Evolutionary conservation across 495 filamentous ascomycete genomes (phyloP).

Genomic region (Penicillium soppii): DNA sequence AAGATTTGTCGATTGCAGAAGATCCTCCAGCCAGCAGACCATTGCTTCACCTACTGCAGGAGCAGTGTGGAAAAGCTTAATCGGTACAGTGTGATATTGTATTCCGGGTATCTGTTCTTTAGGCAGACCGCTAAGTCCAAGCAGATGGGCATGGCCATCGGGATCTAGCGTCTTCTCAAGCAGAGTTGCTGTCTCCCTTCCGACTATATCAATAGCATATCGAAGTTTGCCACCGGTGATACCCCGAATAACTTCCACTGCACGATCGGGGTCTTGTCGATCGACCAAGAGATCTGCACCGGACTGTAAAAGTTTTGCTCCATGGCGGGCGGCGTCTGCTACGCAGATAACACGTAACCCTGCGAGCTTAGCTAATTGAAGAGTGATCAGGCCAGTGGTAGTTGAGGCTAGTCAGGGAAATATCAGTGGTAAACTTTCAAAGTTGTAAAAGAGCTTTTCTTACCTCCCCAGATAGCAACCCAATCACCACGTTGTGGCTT

Average conservation of each 20-base stretch:
- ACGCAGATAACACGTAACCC: slow-evolving; percentile 58
- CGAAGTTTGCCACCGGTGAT: slow-evolving; percentile 53
- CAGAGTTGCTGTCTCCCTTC: slow-evolving; percentile 54
- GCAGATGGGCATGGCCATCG: slow-evolving; percentile 50
- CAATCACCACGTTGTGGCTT: slow-evolving; percentile 55
- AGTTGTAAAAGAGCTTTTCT: slow-evolving; percentile 10
- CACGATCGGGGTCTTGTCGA: slow-evolving; percentile 55
- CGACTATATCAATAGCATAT: slow-evolving; percentile 63
- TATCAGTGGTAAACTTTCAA: background rate
- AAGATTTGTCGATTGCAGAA: slow-evolving; percentile 49
- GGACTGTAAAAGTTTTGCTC: slow-evolving; percentile 49
- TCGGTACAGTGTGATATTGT: slow-evolving; percentile 59
- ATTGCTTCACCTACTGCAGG: slow-evolving; percentile 54
- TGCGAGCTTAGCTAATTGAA: slow-evolving; percentile 60
- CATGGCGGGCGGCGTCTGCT: slow-evolving; percentile 61
- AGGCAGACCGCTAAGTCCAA: slow-evolving; percentile 62
- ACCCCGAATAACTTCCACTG: slow-evolving; percentile 57
- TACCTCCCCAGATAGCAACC: slow-evolving; percentile 70
- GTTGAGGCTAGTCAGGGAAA: slow-evolving; percentile 44
- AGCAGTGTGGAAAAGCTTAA: slow-evolving; percentile 67
- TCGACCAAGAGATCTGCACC: slow-evolving; percentile 63
- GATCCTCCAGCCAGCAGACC: slow-evolving; percentile 58
- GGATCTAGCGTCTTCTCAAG: slow-evolving; percentile 47
- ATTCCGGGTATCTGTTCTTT: slow-evolving; percentile 48
- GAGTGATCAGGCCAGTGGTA: slow-evolving; percentile 56